These are phyloP conservation scores for Lactuca saligna DNA, from an alignment of 129 eudicot genomes.

Conservation along the genomic window DNA sequence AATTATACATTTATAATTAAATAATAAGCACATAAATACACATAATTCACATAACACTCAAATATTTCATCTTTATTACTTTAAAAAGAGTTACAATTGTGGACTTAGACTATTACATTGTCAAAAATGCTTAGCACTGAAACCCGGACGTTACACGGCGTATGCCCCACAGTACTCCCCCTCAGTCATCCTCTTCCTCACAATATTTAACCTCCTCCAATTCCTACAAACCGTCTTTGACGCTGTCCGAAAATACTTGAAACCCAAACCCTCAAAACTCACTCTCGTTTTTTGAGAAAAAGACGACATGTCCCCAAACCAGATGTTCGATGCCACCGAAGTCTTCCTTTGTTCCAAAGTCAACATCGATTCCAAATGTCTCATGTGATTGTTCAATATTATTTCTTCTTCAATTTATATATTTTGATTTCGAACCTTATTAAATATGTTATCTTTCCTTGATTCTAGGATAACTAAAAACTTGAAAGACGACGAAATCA, in stretches of 20 bases:
- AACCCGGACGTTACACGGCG: slow-evolving; percentile 26
- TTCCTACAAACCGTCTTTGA: slow-evolving; percentile 32
- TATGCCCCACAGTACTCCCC: slow-evolving; percentile 60
- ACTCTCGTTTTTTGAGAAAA: slow-evolving; percentile 58
- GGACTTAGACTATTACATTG: no score
- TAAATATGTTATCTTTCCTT: background rate
- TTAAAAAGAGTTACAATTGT: no score
- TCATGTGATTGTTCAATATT: slow-evolving; percentile 16
- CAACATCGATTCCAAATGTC: slow-evolving; percentile 43
- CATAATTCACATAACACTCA: no score
- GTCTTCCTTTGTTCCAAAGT: slow-evolving; percentile 53
- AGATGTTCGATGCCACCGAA: slow-evolving; percentile 69
- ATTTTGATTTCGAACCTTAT: background rate
- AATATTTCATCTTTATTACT: no score
- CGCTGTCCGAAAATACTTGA: slow-evolving; percentile 34
- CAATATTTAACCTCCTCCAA: slow-evolving; percentile 63
- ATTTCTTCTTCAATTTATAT: background rate
- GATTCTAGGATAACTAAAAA: slow-evolving; percentile 3
- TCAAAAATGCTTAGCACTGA: no score
- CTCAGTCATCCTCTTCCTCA: slow-evolving; percentile 55
- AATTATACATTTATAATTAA: no score
- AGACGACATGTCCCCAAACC: slow-evolving; percentile 48
- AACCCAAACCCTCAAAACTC: slow-evolving; percentile 29
- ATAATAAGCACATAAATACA: no score
- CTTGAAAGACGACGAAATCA: slow-evolving; percentile 9